Conservation (phyloP, 2,329 filamentous ascomycete species). For the Diaporthe eres region DNA sequence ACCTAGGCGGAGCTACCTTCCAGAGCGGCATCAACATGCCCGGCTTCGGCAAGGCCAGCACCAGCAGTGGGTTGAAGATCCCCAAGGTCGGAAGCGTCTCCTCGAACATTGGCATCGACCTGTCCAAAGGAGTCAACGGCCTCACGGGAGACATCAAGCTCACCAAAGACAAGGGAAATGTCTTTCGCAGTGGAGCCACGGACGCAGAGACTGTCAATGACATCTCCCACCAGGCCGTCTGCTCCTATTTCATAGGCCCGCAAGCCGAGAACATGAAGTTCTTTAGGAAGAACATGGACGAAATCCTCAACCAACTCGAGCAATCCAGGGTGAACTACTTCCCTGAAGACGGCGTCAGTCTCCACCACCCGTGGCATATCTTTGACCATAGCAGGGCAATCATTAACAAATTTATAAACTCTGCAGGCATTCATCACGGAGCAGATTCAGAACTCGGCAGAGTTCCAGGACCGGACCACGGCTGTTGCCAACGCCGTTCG, state of each 20-base stretch:
- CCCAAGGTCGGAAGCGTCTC: slow-evolving; percentile 26
- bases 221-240: slow-evolving; percentile 40
- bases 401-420: slow-evolving; percentile 39
- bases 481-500: slow-evolving; percentile 49
- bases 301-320: slow-evolving; percentile 66
- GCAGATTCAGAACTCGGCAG: slow-evolving; percentile 51
- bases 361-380: background rate
- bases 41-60: slow-evolving; percentile 5
- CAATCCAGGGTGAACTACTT: slow-evolving; percentile 37
- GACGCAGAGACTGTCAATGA: slow-evolving; percentile 5
- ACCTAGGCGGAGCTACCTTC: slow-evolving; percentile 18
- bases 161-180: slow-evolving; percentile 34
- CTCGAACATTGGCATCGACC: slow-evolving; percentile 3
- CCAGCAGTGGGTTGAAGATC: background rate
- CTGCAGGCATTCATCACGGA: slow-evolving; percentile 53
- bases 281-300: slow-evolving; percentile 41
- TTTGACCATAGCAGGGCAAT: slow-evolving; percentile 3
- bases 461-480: slow-evolving; percentile 51
- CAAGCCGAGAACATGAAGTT: slow-evolving; percentile 43
- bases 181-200: slow-evolving; percentile 22
- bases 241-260: slow-evolving; percentile 43
- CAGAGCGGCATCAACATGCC: slow-evolving; percentile 23
- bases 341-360: slow-evolving; percentile 51
- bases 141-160: slow-evolving; percentile 21
- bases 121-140: slow-evolving; percentile 18